Evolutionary conservation across 192 early-diverging fungal species (phyloP), one percentile per base, ranked within the genome.

Genomic region (Phlyctochytrium bullatum): DNA sequence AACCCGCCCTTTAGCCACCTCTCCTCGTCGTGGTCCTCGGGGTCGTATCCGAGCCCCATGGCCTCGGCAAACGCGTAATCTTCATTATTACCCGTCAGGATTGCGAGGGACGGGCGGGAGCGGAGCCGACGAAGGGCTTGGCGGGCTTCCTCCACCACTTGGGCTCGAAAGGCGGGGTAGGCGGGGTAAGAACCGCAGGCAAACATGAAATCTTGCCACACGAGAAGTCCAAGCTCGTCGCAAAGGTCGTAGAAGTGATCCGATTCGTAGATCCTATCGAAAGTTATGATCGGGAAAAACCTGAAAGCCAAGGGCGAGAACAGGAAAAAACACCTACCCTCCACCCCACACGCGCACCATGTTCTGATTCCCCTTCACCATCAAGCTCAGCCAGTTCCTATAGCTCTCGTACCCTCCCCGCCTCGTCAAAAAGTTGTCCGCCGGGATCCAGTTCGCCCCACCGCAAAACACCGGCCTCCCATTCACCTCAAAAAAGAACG

Each of bases 121-220:
- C 71, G 62, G 10, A 87, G 56, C 25, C 85, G 69, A 2, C 58
- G 61, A 28, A 85, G 78, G 28, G 78, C 69, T 25, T 74, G 50
- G 1, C 62, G 52, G 1, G 74, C 77, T 40, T 86, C 85, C 0
- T 54, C 17, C 28, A 73, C 65, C 40, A 86, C 82, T 61, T 72
- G 70, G 2, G 66, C 62, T 6, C 81, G 50, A 36, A 86, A 86
- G 14, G 23, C 34, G 20, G 56, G 16, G 51, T 86, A 54, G 3
- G 79, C 76, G 3, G 84, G 84, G 52, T 83, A 83, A 0, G 73
- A 60, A 3, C 78, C 81, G 31, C 83, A 85, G 0, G 83, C 83
- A 63, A 87, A 87, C 83, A 88, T 86, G 65, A 87, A 85, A n/a
- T 88, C 86, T 30, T 82, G 79, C 85, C 84, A 88, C 3, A 88